These are phyloP conservation scores for Exidia glandulosa DNA, from an alignment of 768 basidiomycete species.

Conservation along the genomic window DNA sequence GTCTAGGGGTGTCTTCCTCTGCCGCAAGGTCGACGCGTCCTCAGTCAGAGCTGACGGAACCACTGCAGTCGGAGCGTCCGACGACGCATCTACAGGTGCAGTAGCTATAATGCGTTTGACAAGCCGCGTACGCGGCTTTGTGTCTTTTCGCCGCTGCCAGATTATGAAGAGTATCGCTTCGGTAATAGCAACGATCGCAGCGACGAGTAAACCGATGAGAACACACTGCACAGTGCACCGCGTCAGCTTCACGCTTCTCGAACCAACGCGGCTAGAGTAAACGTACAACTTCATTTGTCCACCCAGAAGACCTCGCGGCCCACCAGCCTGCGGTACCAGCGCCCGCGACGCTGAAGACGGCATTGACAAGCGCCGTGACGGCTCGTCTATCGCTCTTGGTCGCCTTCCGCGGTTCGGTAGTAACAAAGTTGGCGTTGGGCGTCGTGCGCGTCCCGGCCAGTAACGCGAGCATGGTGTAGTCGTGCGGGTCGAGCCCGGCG, in stretches of 20 bases:
- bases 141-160: conserved; percentile 43
- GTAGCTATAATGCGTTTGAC: no score
- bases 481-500: conserved; percentile 36
- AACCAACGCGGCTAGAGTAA: conserved; percentile 1
- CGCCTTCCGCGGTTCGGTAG: conserved; percentile 35
- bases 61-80: not conserved
- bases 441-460: conserved; percentile 73
- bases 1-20: not conserved
- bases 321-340: conserved; percentile 64
- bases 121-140: no score
- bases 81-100: no score
- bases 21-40: not conserved
- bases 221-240: conserved; percentile 26
- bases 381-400: conserved; percentile 44
- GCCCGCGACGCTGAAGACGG: conserved; percentile 54
- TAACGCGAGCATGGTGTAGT: conserved; percentile 61
- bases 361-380: conserved; percentile 61
- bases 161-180: conserved; percentile 64
- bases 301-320: conserved; percentile 51
- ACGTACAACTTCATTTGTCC: conserved; percentile 70
- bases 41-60: not conserved
- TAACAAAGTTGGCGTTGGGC: conserved; percentile 55
- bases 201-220: conserved; percentile 48
- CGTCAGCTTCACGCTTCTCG: conserved; percentile 2
- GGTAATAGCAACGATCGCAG: conserved; percentile 56